Conservation (phyloP, 257 asterid species). For the Anisodus acutangulus region DNA sequence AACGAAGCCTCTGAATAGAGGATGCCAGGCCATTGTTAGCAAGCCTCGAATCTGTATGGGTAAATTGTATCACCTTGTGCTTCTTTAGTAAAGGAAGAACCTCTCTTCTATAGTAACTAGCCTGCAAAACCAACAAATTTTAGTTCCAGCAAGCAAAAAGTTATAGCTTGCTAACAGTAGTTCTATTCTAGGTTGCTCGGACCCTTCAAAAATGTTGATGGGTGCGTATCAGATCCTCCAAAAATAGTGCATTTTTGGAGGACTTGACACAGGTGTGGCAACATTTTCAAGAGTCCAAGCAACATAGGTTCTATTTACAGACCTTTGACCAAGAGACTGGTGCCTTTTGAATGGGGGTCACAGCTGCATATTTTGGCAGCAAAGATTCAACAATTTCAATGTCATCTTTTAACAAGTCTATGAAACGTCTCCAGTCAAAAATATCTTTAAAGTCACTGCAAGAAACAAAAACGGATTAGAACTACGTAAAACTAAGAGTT, state of each 20-base stretch:
- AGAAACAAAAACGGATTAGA: neutral
- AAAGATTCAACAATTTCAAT: conserved; percentile 59
- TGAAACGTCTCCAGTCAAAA: conserved; percentile 73
- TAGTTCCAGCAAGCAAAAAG: neutral
- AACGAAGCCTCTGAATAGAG: conserved; percentile 62
- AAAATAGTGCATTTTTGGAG: no score
- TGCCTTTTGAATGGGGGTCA: conserved; percentile 55
- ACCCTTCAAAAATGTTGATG: no score
- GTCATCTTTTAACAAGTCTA: conserved; percentile 58
- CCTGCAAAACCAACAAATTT: conserved; percentile 39
- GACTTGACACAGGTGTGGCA: no score
- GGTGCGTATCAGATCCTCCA: no score
- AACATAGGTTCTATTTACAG: neutral
- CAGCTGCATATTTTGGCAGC: conserved; percentile 51
- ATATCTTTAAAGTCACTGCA: conserved; percentile 73
- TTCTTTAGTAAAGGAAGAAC: conserved; percentile 46
- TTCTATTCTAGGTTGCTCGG: neutral
- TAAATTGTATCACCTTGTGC: conserved; percentile 55
- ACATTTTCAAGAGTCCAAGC: no score
- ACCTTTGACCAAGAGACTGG: conserved; percentile 87
- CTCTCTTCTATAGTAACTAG: conserved; percentile 56
- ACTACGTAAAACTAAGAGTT: neutral
- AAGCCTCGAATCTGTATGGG: conserved; percentile 68
- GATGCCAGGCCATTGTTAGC: conserved; percentile 64
- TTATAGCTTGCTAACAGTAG: neutral